These are phyloP conservation scores for Alternaria triticina DNA, from an alignment of 2,329 filamentous ascomycete species.

Conservation along the genomic window DNA sequence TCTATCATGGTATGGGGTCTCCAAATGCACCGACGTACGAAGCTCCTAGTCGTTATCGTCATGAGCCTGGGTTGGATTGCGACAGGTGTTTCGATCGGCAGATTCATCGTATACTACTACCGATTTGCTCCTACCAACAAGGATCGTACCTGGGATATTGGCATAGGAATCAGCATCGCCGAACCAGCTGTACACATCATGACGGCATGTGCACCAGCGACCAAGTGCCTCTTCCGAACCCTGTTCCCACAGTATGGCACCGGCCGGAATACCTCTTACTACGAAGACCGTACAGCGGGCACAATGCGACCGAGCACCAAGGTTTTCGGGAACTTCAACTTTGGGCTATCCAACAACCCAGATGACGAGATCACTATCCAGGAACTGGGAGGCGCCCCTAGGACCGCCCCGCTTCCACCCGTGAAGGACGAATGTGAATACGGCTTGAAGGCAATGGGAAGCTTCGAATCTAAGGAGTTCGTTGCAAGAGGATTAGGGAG, in stretches of 20 bases:
- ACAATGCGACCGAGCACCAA: constrained; percentile 7
- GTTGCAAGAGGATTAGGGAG: neutral
- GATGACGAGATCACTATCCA: constrained; percentile 12
- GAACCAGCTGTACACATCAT: constrained; percentile 57
- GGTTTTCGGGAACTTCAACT: constrained; percentile 16
- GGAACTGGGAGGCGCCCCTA: constrained; percentile 10
- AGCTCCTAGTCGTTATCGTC: constrained; percentile 38
- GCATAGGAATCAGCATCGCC: constrained; percentile 46
- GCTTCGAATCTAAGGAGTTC: constrained; percentile 13
- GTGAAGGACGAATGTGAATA: constrained; percentile 7
- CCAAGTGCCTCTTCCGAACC: constrained; percentile 54
- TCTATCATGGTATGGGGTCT: constrained; percentile 53
- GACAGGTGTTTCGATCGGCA: constrained; percentile 43
- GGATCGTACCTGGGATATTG: constrained; percentile 46
- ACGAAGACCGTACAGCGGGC: constrained; percentile 13
- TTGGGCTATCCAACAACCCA: constrained; percentile 10
- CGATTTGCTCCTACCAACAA: constrained; percentile 43
- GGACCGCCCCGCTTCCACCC: constrained; percentile 2
- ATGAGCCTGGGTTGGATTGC: constrained; percentile 47
- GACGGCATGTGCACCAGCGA: constrained; percentile 61
- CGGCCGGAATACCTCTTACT: constrained; percentile 16
- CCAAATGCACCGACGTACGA: constrained; percentile 50
- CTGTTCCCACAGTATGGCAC: constrained; percentile 42
- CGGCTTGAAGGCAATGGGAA: constrained; percentile 6
- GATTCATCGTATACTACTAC: constrained; percentile 51